Conservation (phyloP, 345 rosid genomes). For the Rhodamnia argentea region DNA sequence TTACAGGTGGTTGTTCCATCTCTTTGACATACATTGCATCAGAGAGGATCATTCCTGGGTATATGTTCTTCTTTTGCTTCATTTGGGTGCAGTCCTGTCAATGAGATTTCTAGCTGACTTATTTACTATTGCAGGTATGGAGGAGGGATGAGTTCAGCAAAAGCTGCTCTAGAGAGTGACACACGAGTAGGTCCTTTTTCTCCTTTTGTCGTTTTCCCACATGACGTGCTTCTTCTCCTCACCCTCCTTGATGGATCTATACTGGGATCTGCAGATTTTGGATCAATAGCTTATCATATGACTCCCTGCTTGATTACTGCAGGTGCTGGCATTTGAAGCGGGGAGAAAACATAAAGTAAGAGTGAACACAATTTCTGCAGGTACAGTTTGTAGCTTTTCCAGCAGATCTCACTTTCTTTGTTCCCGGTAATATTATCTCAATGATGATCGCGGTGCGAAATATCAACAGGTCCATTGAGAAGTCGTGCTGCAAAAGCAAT, state of each 20-base stretch:
- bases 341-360: conserved; percentile 76
- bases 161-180: conserved; percentile 62
- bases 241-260: neutral
- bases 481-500: conserved; percentile 90
- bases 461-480: conserved; percentile 56
- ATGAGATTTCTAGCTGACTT: neutral
- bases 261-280: neutral
- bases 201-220: neutral
- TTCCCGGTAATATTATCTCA: neutral
- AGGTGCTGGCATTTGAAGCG: conserved; percentile 91
- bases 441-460: neutral
- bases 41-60: conserved; percentile 47
- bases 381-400: conserved; percentile 11
- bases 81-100: neutral
- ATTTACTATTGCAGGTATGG: conserved; percentile 26
- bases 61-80: neutral
- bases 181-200: conserved; percentile 25
- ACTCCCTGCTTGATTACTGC: neutral
- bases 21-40: conserved; percentile 56
- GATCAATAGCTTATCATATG: neutral
- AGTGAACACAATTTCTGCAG: conserved; percentile 89
- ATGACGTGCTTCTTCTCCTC: neutral
- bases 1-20: conserved; percentile 48
- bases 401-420: neutral
- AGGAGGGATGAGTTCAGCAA: conserved; percentile 71